Percentiles rank a stretch among this genome's conserved stretches.
These are phyloP conservation scores for Pleurostoma richardsiae DNA, from an alignment of 2,329 filamentous ascomycete species.

Conservation along the genomic window DNA sequence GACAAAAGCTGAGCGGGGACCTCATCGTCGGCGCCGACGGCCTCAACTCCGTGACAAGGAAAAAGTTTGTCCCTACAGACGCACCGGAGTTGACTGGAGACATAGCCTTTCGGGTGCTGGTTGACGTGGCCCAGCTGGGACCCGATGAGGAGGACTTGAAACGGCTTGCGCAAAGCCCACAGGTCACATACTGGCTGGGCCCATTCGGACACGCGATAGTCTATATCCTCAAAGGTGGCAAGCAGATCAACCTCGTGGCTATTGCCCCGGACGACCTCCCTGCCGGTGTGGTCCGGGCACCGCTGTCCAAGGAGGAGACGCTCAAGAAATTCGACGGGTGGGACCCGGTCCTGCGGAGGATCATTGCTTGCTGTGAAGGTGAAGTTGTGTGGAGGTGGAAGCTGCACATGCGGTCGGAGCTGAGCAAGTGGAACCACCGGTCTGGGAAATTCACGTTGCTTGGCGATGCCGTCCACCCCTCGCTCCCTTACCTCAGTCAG, in stretches of 20 bases:
- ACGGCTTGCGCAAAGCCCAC: conserved; percentile 1
- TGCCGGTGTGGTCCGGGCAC: conserved; percentile 2
- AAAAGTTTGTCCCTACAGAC: conserved; percentile 28
- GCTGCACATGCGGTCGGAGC: conserved; percentile 6
- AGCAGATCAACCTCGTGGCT: conserved; percentile 7
- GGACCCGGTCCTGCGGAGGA: conserved; percentile 6
- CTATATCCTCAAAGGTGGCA: conserved; percentile 7
- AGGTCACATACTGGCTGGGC: conserved; percentile 7
- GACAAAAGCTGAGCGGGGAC: conserved; percentile 22
- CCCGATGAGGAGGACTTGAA: background rate
- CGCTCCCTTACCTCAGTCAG: conserved; percentile 7
- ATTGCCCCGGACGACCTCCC: conserved; percentile 7
- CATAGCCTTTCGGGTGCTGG: conserved; percentile 6
- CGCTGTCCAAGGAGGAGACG: conserved; percentile 3
- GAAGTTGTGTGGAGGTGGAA: conserved; percentile 7
- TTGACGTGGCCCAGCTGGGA: conserved; percentile 1
- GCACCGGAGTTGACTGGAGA: conserved; percentile 6
- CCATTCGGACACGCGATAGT: conserved; percentile 5
- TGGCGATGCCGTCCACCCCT: conserved; percentile 6
- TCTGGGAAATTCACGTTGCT: conserved; percentile 4
- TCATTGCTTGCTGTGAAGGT: conserved; percentile 1
- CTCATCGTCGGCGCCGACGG: conserved; percentile 35
- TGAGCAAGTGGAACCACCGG: conserved; percentile 3
- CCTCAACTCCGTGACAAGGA: conserved; percentile 30
- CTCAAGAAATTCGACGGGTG: conserved; percentile 3